These are phyloP conservation scores for Trichoderma pleuroti DNA, from an alignment of 2,329 filamentous ascomycete genomes.

Conservation along the genomic window DNA sequence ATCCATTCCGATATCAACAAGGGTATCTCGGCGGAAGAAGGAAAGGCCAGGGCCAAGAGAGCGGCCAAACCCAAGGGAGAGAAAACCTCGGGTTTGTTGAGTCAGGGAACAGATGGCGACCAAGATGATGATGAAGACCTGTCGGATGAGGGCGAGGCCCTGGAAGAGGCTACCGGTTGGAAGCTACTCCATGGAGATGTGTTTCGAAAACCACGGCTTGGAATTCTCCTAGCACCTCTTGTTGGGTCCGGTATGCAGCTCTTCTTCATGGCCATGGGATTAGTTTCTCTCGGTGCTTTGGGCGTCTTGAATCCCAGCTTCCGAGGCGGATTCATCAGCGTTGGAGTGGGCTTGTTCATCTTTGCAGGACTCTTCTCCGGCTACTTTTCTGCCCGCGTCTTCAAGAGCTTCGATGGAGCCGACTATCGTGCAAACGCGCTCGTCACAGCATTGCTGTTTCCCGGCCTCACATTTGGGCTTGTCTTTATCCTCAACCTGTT, in stretches of 20 bases:
- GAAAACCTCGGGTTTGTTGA: conserved; percentile 58
- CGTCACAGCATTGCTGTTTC: conserved; percentile 73
- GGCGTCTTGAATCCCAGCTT: conserved; percentile 82
- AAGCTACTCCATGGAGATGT: conserved; percentile 87
- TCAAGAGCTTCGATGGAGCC: conserved; percentile 75
- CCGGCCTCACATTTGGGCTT: conserved; percentile 70
- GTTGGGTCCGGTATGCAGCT: conserved; percentile 85
- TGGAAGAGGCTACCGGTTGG: conserved; percentile 84
- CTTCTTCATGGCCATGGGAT: conserved; percentile 72
- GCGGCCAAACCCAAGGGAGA: conserved; percentile 45
- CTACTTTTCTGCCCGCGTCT: conserved; percentile 80
- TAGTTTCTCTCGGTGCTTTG: conserved; percentile 69
- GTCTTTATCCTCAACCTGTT: conserved; percentile 82
- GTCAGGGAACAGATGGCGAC: conserved; percentile 52
- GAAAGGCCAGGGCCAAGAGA: conserved; percentile 56
- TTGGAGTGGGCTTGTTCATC: conserved; percentile 77
- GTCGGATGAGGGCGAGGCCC: conserved; percentile 51
- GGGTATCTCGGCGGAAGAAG: conserved; percentile 63
- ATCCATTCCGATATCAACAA: conserved; percentile 76
- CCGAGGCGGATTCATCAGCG: conserved; percentile 84
- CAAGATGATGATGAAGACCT: conserved; percentile 58
- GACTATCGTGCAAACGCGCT: conserved; percentile 74
- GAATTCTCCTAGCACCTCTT: conserved; percentile 72
- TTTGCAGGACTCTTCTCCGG: conserved; percentile 81
- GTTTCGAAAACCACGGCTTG: conserved; percentile 69